These are phyloP conservation scores for Pseudopithomyces maydicus DNA, from an alignment of 2,329 filamentous ascomycete species.

Conservation along the genomic window DNA sequence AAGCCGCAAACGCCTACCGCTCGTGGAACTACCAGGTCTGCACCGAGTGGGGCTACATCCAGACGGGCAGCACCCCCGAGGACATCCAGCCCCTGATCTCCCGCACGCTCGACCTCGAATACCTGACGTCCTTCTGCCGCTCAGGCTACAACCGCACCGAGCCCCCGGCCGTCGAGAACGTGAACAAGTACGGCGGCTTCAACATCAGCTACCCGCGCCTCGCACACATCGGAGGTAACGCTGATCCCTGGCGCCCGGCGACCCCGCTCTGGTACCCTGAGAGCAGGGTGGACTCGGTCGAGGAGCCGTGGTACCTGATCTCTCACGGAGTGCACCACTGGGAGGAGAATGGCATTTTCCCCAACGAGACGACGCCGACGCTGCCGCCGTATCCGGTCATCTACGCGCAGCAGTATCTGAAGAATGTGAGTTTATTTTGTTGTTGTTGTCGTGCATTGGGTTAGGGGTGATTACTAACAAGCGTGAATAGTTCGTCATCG, in stretches of 20 bases:
- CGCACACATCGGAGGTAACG: conserved; percentile 76
- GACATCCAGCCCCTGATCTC: conserved; percentile 72
- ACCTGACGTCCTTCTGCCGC: conserved; percentile 65
- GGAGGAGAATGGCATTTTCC: conserved; percentile 73
- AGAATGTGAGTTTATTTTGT: conserved; percentile 33
- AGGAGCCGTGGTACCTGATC: conserved; percentile 76
- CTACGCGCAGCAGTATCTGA: conserved; percentile 63
- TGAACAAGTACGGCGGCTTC: conserved; percentile 80
- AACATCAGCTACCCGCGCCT: conserved; percentile 75
- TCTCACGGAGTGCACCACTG: conserved; percentile 79
- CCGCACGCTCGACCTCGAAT: conserved; percentile 69
- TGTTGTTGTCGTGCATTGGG: not conserved
- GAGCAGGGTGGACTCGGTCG: conserved; percentile 62
- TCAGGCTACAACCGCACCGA: conserved; percentile 71
- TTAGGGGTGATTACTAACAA: not conserved
- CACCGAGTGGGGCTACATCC: conserved; percentile 73
- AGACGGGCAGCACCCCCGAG: conserved; percentile 71
- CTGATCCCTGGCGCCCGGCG: conserved; percentile 79
- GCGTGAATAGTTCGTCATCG: conserved; percentile 63
- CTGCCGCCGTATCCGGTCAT: conserved; percentile 65
- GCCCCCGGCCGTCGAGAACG: conserved; percentile 65
- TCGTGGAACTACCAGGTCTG: conserved; percentile 63
- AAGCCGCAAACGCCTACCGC: conserved; percentile 48
- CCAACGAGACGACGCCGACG: conserved; percentile 62
- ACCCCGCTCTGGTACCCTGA: conserved; percentile 71